Conservation (phyloP, 1,284 basidiomycete species). For the Exsudoporus floridanus region DNA sequence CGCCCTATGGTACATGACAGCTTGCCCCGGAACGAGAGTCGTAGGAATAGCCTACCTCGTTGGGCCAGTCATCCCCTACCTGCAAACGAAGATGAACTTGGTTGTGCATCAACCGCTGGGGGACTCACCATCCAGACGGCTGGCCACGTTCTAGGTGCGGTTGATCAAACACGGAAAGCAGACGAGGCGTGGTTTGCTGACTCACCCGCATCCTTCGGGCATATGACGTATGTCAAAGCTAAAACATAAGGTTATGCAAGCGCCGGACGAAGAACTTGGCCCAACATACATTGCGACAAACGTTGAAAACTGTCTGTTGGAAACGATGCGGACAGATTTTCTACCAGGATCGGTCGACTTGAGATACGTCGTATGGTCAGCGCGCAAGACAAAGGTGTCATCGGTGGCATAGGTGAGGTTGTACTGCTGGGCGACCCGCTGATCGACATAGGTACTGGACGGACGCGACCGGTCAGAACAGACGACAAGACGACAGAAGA, state of each 20-base stretch:
- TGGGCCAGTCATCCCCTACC: constrained; percentile 27
- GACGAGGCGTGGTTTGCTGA: not conserved
- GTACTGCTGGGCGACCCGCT: constrained; percentile 26
- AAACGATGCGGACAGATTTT: constrained; percentile 30
- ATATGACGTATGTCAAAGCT: constrained; percentile 31
- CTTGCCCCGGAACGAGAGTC: not conserved
- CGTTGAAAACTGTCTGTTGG: constrained; percentile 14
- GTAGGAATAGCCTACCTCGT: constrained; percentile 1
- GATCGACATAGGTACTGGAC: constrained; percentile 37
- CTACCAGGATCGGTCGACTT: constrained; percentile 25
- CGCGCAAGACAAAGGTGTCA: constrained; percentile 38
- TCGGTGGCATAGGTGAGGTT: constrained; percentile 36
- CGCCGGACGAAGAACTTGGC: not conserved
- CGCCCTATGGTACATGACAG: constrained; percentile 22
- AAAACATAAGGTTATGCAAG: not conserved
- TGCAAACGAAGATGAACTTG: constrained; percentile 1
- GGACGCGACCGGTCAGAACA: not conserved
- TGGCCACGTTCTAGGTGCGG: constrained; percentile 27
- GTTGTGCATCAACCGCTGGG: not conserved
- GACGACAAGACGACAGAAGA: not conserved
- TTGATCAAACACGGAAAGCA: not conserved
- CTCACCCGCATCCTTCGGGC: constrained; percentile 33
- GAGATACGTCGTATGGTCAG: constrained; percentile 33
- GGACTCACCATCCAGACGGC: constrained; percentile 29
- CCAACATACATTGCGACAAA: constrained; percentile 24